A percentile compares a stretch with the other conserved stretches of the same genome.
These are phyloP conservation scores for Pseudopediastrum boryanum DNA, from an alignment of 139 green algal species.

Conservation along the genomic window DNA sequence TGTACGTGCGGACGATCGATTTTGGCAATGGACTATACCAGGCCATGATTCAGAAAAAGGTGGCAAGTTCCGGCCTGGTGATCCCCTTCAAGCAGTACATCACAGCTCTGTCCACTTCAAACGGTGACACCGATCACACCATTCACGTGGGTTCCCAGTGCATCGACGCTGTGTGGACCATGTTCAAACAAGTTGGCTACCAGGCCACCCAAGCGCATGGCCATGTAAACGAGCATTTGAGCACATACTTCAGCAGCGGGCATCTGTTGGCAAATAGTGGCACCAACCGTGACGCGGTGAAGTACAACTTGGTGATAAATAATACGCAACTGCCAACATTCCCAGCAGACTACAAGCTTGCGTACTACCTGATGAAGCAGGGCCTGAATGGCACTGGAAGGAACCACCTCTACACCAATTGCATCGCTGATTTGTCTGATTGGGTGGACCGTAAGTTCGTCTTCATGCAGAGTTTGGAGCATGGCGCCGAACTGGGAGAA, in stretches of 20 bases:
- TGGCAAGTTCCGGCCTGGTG: not conserved
- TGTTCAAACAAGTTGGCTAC: not conserved
- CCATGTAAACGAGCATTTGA: not conserved
- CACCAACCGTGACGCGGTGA: too few species aligned
- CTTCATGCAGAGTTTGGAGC: not conserved
- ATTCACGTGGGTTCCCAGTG: not conserved
- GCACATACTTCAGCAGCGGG: not conserved
- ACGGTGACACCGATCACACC: not conserved
- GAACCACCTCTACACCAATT: not conserved
- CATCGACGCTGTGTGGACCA: not conserved
- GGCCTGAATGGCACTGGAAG: not conserved
- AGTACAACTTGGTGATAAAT: not conserved
- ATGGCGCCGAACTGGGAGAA: not conserved
- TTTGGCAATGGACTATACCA: not conserved
- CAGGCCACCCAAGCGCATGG: not conserved
- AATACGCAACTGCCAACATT: not conserved
- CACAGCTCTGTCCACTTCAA: not conserved
- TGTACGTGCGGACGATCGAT: not conserved
- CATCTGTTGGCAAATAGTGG: not conserved
- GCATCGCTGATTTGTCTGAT: not conserved
- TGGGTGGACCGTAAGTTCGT: not conserved
- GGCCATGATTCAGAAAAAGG: not conserved
- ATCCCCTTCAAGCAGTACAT: slow-evolving; percentile 8
- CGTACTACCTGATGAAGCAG: not conserved
- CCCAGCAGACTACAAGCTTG: not conserved